Evolutionary conservation across 768 basidiomycete genomes (phyloP), one percentile per base, ranked within the genome.

Genomic region (Xanthoconium stramineum): DNA sequence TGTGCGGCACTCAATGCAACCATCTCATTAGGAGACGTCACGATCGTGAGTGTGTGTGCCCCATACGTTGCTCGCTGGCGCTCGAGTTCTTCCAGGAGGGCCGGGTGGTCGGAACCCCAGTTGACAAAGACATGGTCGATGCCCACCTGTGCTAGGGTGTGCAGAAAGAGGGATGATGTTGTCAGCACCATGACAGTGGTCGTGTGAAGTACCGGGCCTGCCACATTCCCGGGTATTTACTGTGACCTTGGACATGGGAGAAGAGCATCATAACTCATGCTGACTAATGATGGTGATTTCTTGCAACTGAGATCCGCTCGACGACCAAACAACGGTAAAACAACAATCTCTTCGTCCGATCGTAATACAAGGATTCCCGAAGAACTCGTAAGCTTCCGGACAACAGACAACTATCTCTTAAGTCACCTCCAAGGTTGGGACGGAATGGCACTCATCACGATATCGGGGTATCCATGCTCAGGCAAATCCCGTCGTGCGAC

Each of bases 401-500:
- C 24, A 24, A 24, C 24, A 24, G 24, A 24, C 24, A 24, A 2
- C 24, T 24, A 24, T 24, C 24, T 24, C 24, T 24, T 24, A 4
- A 24, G 4, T 24, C 24, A 24, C 24, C 24, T 24, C 24, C 24
- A 4, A 24, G 24, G 24, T 24, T 24, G 4, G 4, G 24, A 24
- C 24, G 24, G 24, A 6, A 53, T 54, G 96, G 93, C 96, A n/a
- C 79, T 97, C 40, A 77, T 99, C 61, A 96, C 94, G 3, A 76
- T 98, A 39, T 81, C 89, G 30, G 96, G 96, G 15, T 95, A 80
- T 73, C 96, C 96, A 0, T 85, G 79, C 61, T 86, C 89, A 40
- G 95, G 96, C 53, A 99, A 99, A 74, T 81, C 90, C 1, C 76
- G 69, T n/a, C 75, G 94, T 36, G 88, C 87, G 2, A 57, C 68